A percentile compares a stretch with the other conserved stretches of the same genome.
Conservation (phyloP, 2,329 filamentous ascomycete genomes). For the Cladosporium sp. region DNA sequence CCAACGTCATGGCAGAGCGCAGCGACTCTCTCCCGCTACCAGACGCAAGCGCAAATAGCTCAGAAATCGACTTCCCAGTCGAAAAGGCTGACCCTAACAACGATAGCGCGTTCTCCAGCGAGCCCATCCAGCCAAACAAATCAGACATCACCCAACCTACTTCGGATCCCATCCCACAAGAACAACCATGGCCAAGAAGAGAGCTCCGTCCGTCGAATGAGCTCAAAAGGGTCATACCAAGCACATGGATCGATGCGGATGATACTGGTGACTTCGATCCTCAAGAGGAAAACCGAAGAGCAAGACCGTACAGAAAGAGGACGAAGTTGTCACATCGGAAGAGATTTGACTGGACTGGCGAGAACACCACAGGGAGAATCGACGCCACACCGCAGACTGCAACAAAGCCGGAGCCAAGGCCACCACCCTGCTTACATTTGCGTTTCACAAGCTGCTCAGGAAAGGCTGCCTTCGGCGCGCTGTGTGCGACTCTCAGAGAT, state of each 20-base stretch:
- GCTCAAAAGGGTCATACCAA: neutral
- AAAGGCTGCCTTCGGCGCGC: neutral
- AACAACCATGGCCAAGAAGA: neutral
- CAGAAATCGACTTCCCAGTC: neutral
- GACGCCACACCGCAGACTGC: too few species aligned
- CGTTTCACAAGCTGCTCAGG: neutral
- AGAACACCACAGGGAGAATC: neutral
- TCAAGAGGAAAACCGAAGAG: slow-evolving; percentile 13
- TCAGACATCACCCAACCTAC: neutral
- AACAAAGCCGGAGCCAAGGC: neutral
- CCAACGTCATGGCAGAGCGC: neutral
- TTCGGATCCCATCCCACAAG: neutral
- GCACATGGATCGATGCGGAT: slow-evolving; percentile 28
- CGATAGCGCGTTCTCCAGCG: neutral
- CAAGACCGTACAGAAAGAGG: slow-evolving; percentile 3
- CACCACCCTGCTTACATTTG: neutral
- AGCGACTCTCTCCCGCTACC: too few species aligned
- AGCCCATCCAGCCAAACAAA: neutral
- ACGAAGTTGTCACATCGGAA: neutral
- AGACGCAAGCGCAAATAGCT: neutral
- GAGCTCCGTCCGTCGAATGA: neutral
- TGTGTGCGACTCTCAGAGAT: neutral
- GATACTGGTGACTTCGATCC: slow-evolving; percentile 34
- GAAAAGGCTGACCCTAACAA: neutral
- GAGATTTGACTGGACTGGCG: neutral